Percentiles rank a stretch among this genome's conserved stretches.
Conservation (phyloP, 1,139 yeast genomes). For the Schizosaccharomyces versatilis region DNA sequence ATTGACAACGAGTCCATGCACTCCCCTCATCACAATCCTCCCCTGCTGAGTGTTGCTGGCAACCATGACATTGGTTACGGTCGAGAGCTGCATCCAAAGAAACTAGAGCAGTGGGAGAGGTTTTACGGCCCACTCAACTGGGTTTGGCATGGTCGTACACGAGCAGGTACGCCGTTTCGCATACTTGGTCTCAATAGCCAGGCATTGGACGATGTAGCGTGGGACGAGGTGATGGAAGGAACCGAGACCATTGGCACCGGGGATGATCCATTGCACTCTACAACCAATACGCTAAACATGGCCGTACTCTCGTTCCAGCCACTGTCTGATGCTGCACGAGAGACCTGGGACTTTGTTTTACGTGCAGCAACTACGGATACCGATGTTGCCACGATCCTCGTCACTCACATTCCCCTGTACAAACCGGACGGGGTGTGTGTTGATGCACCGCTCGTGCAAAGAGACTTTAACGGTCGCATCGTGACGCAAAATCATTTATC, state of each 20-base stretch:
- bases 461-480: constrained; percentile 20
- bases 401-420: constrained; percentile 79
- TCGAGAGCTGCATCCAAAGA: constrained; percentile 86
- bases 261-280: constrained; percentile 36
- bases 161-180: constrained; percentile 19
- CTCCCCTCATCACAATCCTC: background rate
- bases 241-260: constrained; percentile 20
- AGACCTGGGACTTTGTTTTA: background rate
- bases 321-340: background rate
- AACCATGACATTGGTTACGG: constrained; percentile 91
- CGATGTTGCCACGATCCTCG: constrained; percentile 31
- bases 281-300: background rate
- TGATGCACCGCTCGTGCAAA: constrained; percentile 61
- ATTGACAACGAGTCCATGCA: constrained; percentile 47
- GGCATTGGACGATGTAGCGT: constrained; percentile 74
- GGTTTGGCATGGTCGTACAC: constrained; percentile 41
- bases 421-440: constrained; percentile 60
- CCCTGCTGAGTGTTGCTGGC: constrained; percentile 36
- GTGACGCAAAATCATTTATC: constrained; percentile 77
- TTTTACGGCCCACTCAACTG: constrained; percentile 61
- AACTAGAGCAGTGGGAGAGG: constrained; percentile 52
- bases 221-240: constrained; percentile 43
- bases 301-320: background rate
- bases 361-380: background rate
- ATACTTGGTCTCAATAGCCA: constrained; percentile 66